Percentiles rank a stretch among this genome's conserved stretches.
Conservation (phyloP, 495 filamentous ascomycete species). For the Xylaria scruposa region DNA sequence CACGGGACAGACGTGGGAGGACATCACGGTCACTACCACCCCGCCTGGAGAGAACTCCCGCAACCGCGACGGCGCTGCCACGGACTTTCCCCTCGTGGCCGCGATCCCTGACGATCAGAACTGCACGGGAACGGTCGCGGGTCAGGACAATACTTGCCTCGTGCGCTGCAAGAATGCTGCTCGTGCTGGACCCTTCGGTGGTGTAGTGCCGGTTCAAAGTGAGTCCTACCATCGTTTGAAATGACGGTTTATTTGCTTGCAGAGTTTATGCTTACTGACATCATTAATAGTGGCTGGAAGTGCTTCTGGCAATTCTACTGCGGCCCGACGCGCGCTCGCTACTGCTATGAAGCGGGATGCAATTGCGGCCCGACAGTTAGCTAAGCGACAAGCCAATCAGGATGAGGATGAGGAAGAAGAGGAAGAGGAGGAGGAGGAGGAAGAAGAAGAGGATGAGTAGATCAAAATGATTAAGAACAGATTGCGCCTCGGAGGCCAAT, state of each 20-base stretch:
- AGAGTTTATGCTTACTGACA: slow-evolving; percentile 6
- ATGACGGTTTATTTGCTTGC: neutral
- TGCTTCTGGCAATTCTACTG: slow-evolving; percentile 26
- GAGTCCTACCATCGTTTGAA: slow-evolving; percentile 13
- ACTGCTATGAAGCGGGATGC: slow-evolving; percentile 30
- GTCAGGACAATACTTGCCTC: slow-evolving; percentile 58
- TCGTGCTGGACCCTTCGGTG: slow-evolving; percentile 60
- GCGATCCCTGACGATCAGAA: slow-evolving; percentile 54
- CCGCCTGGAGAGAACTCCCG: slow-evolving; percentile 46
- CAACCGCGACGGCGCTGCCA: slow-evolving; percentile 42
- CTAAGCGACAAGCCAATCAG: slow-evolving; percentile 11
- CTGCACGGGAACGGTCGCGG: slow-evolving; percentile 61
- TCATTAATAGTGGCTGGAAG: slow-evolving; percentile 27
- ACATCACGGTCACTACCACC: slow-evolving; percentile 47
- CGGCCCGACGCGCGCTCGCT: slow-evolving; percentile 31
- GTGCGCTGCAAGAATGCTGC: slow-evolving; percentile 60
- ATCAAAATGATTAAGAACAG: neutral
- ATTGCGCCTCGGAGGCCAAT: neutral
- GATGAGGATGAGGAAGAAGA: neutral
- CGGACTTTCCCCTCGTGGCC: slow-evolving; percentile 52
- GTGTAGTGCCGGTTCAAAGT: slow-evolving; percentile 60
- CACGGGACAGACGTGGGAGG: slow-evolving; percentile 51
- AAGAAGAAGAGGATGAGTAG: neutral
- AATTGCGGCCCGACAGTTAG: slow-evolving; percentile 2
- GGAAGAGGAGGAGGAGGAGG: slow-evolving; percentile 6